Base-by-base conservation (phyloP, 345 rosid genomes). In the Xanthoceras sorbifolium region DNA sequence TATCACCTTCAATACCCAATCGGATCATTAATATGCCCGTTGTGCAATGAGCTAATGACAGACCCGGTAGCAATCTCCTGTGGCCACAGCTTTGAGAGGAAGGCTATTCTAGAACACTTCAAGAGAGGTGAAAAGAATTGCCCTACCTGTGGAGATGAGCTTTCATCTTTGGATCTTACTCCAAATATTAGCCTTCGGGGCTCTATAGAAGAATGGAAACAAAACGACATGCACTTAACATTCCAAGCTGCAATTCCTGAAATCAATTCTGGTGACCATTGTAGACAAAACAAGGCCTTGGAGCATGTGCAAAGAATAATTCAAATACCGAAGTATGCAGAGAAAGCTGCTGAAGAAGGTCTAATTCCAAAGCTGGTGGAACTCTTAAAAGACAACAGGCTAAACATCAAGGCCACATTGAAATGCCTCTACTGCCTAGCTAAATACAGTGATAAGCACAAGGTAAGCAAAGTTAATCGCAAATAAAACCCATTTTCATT, bases 31-130 rank as follows among this genome's bases (percentile, higher is more conserved):
- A 64, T 65, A 61, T 88, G 91, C 76, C 85, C 87, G 3, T 63
- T 88, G 70, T 77, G 81, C 79, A 81, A 82, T 59, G 85, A 81
- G 80, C 77, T 86, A 78, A 84, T 88, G 91, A 46, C 42, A n/a
- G 90, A 87, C 54, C 89, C 89, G 0, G 90, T 85, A 1, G 87
- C 87, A 2, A 76, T 86, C 44, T 59, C 76, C 25, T 88, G 87
- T 1, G 87, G 91, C 48, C 89, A 84, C 73, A 86, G 91, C 81
- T 88, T 88, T 69, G 87, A 86, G 79, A 81, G 87, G 77, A 64
- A 75, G 74, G 91, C 91, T 7, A 86, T 88, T 60, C 79, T 55
- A 74, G 74, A 84, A 32, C 72, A 79, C 74, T 85, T 86, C 65
- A 62, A 74, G 36, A 61, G 66, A 52, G 89, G 86, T 10, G 48